Conservation (phyloP, 1,284 basidiomycete genomes). For the Tausonia pullulans region DNA sequence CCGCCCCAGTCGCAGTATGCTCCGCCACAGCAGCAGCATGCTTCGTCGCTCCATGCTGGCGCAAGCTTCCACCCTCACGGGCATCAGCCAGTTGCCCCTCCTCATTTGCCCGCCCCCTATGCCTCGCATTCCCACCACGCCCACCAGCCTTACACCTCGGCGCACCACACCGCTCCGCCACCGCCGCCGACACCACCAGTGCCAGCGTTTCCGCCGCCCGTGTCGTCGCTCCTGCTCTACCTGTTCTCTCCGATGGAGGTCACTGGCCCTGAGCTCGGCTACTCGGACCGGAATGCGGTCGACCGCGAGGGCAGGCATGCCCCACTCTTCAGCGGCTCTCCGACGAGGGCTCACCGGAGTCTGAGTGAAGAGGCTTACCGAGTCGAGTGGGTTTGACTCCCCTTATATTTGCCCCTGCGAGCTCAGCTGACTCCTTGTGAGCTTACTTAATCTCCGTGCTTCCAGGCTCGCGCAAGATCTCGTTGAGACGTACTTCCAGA, state of each 20-base stretch:
- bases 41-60: too few species aligned
- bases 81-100: background rate
- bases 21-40: background rate
- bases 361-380: slow-evolving; percentile 16
- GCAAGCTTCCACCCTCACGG: background rate
- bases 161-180: background rate
- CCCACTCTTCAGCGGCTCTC: slow-evolving; percentile 3
- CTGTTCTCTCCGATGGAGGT: slow-evolving; percentile 30
- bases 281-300: slow-evolving; percentile 26
- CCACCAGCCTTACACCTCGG: background rate
- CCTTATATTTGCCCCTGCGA: background rate
- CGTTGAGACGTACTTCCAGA: slow-evolving; percentile 74
- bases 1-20: background rate
- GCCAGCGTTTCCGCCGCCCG: slow-evolving; percentile 4
- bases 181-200: background rate
- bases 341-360: slow-evolving; percentile 18
- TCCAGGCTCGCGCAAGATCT: slow-evolving; percentile 71
- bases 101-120: background rate
- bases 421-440: background rate
- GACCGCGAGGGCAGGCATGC: slow-evolving; percentile 22
- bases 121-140: background rate
- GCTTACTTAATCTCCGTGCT: background rate
- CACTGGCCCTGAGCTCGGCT: slow-evolving; percentile 25
- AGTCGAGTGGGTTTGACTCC: slow-evolving; percentile 17
- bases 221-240: slow-evolving; percentile 25